Evolutionary conservation across 306 rosid species (phyloP).

Genomic region (Rosa multiflora): DNA sequence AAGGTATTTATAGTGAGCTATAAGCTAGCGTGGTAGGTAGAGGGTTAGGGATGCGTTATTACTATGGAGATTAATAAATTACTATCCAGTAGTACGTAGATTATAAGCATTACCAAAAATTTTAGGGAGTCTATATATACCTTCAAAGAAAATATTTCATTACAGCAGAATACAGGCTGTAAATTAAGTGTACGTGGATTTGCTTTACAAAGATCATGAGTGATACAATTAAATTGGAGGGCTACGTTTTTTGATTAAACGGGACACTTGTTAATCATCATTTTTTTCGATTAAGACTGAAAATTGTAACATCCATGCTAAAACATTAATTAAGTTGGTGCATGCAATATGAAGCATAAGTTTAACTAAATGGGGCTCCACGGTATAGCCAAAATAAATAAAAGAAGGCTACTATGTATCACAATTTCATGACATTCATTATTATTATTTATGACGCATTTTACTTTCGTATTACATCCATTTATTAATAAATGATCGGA

Average conservation of each 20-base stretch:
- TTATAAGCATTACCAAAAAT: background rate
- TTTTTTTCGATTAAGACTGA: background rate
- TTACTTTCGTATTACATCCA: no score
- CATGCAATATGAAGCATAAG: background rate
- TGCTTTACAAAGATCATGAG: background rate
- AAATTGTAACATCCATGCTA: background rate
- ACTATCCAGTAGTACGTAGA: background rate
- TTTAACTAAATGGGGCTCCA: constrained; percentile 4
- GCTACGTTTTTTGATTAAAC: background rate
- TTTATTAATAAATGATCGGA: no score
- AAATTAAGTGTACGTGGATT: background rate
- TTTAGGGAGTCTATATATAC: background rate
- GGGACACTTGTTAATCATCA: background rate
- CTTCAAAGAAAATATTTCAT: background rate
- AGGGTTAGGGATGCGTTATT: constrained; percentile 7
- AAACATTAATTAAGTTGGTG: background rate
- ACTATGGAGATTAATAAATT: background rate
- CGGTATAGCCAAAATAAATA: constrained; percentile 6
- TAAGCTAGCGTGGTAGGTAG: background rate
- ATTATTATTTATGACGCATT: background rate
- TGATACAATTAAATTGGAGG: background rate
- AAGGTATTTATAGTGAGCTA: constrained; percentile 5
- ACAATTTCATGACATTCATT: background rate
- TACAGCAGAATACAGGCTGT: constrained; percentile 20
- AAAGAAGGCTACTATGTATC: constrained; percentile 11